A percentile compares a stretch with the other conserved stretches of the same genome.
Evolutionary conservation across 129 eudicot species (phyloP).

Genomic region (Smallanthus sonchifolius): DNA sequence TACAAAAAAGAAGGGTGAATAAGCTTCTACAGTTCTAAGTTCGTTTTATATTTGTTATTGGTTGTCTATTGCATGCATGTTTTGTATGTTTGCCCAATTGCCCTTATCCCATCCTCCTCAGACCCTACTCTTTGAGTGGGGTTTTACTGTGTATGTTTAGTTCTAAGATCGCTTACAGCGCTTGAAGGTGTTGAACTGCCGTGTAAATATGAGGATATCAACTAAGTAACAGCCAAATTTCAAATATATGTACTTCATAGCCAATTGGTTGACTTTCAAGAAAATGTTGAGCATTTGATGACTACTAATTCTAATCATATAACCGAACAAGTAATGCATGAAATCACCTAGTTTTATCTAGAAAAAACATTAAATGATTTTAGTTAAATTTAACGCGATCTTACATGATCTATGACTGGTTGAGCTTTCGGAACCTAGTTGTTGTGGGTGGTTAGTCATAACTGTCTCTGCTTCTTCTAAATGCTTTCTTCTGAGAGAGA

Average conservation of each 20-base stretch:
- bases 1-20: no score
- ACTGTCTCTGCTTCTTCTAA: constrained; percentile 68
- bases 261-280: neutral
- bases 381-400: neutral
- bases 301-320: neutral
- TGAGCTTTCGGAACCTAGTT: constrained; percentile 1
- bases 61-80: no score
- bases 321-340: neutral
- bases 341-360: constrained; percentile 1
- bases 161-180: neutral
- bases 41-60: no score
- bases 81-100: no score
- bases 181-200: neutral
- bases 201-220: neutral
- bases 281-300: neutral
- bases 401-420: constrained; percentile 8
- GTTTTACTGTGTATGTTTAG: no score
- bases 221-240: neutral
- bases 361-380: neutral
- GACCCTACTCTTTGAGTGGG: no score
- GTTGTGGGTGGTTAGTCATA: constrained; percentile 45
- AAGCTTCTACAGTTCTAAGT: no score
- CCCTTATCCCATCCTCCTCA: no score
- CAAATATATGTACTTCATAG: neutral
- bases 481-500: constrained; percentile 62